Evolutionary conservation across 148 eudicot genomes (phyloP).

Genomic region (Amaranthus cruentus): DNA sequence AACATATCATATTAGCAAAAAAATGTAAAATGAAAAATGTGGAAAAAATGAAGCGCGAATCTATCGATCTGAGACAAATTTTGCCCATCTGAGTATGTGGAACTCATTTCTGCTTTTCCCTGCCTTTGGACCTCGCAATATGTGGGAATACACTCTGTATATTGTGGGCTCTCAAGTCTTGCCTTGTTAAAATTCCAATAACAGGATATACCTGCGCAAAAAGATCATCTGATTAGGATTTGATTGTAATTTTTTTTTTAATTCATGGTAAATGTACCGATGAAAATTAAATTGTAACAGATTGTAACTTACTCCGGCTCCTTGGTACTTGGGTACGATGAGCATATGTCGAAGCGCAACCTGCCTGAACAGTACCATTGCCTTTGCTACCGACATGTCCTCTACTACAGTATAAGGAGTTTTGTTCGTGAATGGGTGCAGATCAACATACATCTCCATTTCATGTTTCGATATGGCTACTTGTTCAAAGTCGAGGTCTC

Average conservation of each 20-base stretch:
- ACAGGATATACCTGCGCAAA: slow-evolving; percentile 60
- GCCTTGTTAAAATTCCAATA: slow-evolving; percentile 89
- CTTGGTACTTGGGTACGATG: slow-evolving; percentile 70
- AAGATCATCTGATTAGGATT: slow-evolving; percentile 25
- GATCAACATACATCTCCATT: slow-evolving; percentile 76
- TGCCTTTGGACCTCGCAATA: slow-evolving; percentile 47
- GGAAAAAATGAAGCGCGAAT: slow-evolving; percentile 27
- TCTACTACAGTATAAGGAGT: slow-evolving; percentile 82
- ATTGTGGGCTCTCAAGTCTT: slow-evolving; percentile 83
- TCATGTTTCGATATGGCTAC: slow-evolving; percentile 60
- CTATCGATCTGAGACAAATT: slow-evolving; percentile 5
- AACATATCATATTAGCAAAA: slow-evolving; percentile 24
- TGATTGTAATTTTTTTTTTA: not conserved
- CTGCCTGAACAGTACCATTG: slow-evolving; percentile 80
- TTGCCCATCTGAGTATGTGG: slow-evolving; percentile 10
- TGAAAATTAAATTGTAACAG: not conserved
- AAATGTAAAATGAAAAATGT: slow-evolving; percentile 17
- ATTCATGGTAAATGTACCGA: not conserved
- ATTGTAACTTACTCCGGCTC: slow-evolving; percentile 56
- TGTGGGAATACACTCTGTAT: slow-evolving; percentile 74
- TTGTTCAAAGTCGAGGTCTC: slow-evolving; percentile 51
- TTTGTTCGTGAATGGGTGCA: slow-evolving; percentile 74
- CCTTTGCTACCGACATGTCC: slow-evolving; percentile 81
- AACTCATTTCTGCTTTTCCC: slow-evolving; percentile 53
- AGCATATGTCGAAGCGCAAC: slow-evolving; percentile 83